A percentile compares a stretch with the other conserved stretches of the same genome.
Evolutionary conservation across 1,139 yeast genomes (phyloP).

Genomic region (Yamadazyma trypodendri): DNA sequence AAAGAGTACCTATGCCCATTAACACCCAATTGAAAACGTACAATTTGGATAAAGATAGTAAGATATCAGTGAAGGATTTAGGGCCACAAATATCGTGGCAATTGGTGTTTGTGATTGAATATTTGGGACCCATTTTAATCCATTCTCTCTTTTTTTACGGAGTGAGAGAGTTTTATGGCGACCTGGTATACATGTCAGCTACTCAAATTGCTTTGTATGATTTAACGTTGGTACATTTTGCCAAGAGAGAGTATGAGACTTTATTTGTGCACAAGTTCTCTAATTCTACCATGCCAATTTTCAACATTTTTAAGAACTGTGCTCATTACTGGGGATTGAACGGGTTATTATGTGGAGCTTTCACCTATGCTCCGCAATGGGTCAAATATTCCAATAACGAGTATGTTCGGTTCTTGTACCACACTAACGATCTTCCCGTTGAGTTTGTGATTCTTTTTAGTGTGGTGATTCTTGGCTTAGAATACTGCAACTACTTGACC

Average conservation of each 20-base stretch:
- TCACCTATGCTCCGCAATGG: constrained; percentile 61
- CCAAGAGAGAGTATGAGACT: constrained; percentile 88
- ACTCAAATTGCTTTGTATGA: constrained; percentile 16
- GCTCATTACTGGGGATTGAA: constrained; percentile 89
- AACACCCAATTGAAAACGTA: constrained; percentile 31
- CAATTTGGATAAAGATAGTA: constrained; percentile 27
- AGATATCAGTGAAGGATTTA: constrained; percentile 66
- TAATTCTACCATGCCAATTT: constrained; percentile 86
- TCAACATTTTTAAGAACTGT: constrained; percentile 84
- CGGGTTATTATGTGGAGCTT: constrained; percentile 69
- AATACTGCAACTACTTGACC: constrained; percentile 67
- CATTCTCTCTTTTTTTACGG: constrained; percentile 66
- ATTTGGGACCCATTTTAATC: constrained; percentile 81
- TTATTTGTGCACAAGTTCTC: constrained; percentile 81
- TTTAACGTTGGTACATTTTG: constrained; percentile 69
- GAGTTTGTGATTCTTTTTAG: constrained; percentile 5
- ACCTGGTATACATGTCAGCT: constrained; percentile 8
- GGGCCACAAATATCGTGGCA: constrained; percentile 95
- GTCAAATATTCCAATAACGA: constrained; percentile 11
- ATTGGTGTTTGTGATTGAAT: constrained; percentile 82
- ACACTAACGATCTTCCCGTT: constrained; percentile 10
- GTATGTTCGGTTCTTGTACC: constrained; percentile 9
- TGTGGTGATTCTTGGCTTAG: constrained; percentile 39
- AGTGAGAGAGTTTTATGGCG: constrained; percentile 6
- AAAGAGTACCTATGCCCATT: constrained; percentile 33